These are phyloP conservation scores for Malania oleifera DNA, from an alignment of 164 flowering plant genomes.

Conservation along the genomic window DNA sequence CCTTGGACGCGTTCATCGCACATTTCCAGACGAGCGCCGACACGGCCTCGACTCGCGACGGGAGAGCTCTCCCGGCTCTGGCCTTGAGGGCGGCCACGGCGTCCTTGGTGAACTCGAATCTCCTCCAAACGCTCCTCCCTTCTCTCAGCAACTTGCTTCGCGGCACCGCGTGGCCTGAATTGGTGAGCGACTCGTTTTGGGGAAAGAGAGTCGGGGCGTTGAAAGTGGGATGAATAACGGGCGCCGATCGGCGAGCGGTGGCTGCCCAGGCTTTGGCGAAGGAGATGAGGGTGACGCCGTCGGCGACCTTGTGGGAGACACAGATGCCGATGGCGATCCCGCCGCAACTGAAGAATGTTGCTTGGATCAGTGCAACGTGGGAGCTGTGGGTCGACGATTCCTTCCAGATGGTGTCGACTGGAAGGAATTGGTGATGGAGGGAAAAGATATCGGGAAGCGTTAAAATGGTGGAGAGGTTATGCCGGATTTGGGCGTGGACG, in stretches of 20 bases:
- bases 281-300: conserved; percentile 6
- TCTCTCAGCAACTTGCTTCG: too few relatives aligned
- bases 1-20: conserved; percentile 16
- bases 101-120: conserved; percentile 45
- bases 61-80: conserved; percentile 13
- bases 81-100: conserved; percentile 28
- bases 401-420: too few relatives aligned
- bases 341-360: conserved; percentile 26
- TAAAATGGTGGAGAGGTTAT: too few relatives aligned
- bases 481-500: conserved; percentile 26
- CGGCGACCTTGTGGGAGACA: conserved; percentile 20
- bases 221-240: neutral
- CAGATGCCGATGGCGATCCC: conserved; percentile 22
- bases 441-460: too few relatives aligned
- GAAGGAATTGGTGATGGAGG: too few relatives aligned
- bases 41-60: conserved; percentile 43
- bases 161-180: too few relatives aligned
- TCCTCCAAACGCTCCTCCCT: conserved; percentile 32
- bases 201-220: conserved; percentile 8
- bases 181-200: too few relatives aligned
- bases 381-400: too few relatives aligned
- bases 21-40: conserved; percentile 48
- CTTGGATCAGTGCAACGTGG: conserved; percentile 22
- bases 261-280: conserved; percentile 26
- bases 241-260: conserved; percentile 1